Evolutionary conservation across 2,329 filamentous ascomycete species (phyloP).

Genomic region (Purpureocillium lavendulum): DNA sequence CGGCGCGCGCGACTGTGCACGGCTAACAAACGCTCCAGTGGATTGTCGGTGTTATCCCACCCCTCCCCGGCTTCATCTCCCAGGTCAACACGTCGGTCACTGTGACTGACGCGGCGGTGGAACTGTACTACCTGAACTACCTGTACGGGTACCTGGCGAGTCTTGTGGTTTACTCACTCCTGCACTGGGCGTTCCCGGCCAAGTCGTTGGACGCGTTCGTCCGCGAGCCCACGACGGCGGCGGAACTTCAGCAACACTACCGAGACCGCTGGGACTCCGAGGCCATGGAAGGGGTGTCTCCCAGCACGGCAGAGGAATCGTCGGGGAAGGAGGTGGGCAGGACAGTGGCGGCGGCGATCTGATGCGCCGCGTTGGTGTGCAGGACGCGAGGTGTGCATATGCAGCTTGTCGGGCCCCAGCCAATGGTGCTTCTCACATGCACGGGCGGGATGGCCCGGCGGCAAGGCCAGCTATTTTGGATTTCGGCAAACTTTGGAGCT

Average conservation of each 20-base stretch:
- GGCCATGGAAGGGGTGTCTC: not conserved
- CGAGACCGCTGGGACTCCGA: conserved; percentile 20
- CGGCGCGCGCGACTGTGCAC: too few species aligned
- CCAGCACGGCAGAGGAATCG: too few species aligned
- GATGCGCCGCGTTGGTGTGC: too few species aligned
- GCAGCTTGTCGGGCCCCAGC: too few species aligned
- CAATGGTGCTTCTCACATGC: too few species aligned
- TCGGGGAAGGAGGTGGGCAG: too few species aligned
- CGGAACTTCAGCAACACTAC: conserved; percentile 19
- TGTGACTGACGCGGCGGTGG: conserved; percentile 25
- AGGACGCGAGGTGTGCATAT: too few species aligned
- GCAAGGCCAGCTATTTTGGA: conserved; percentile 43
- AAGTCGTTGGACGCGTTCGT: conserved; percentile 20
- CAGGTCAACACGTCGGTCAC: conserved; percentile 24
- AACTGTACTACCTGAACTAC: conserved; percentile 30
- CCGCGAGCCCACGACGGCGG: conserved; percentile 10
- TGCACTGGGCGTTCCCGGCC: conserved; percentile 22
- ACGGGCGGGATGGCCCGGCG: too few species aligned
- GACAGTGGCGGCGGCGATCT: too few species aligned
- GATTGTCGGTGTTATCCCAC: conserved; percentile 28
- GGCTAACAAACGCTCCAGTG: conserved; percentile 18
- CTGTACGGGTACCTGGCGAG: conserved; percentile 28
- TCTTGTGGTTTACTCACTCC: conserved; percentile 17
- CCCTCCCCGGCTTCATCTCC: conserved; percentile 32
- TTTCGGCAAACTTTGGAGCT: conserved; percentile 44